Evolutionary conservation across 257 asterid genomes (phyloP), one percentile per base, ranked within the genome.

Genomic region (Misopates orontium): DNA sequence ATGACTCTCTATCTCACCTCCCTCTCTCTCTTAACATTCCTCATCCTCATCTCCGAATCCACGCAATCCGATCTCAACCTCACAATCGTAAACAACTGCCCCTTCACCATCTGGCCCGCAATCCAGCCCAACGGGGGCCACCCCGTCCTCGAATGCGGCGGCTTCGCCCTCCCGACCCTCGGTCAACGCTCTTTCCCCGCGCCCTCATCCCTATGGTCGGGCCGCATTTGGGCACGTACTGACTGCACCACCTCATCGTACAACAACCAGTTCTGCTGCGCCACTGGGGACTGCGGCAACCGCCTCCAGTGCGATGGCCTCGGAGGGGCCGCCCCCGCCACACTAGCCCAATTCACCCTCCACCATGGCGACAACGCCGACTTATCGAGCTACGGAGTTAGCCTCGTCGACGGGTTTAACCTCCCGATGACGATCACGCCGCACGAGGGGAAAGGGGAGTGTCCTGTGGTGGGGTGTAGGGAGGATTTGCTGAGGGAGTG

Each of bases 101-200:
- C 95, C 52, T 93, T 54, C 95, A 79, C 98, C 40, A 73, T 93
- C 32, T 93, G 98, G 98, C 95, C 96, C 0, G 99, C 97, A 52
- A 83, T 90, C 41, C 96, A 82, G 72, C 87, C 95, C 49, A 90
- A 88, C 85, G 80, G 83, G 67, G 97, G 97, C 61, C 86, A 73
- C 62, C 85, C 86, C 0, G 74, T 72, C 36, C 97, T 92, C 41
- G 87, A 87, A 79, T 71, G 78, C 75, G 92, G 97, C 62, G 99
- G 99, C 55, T 86, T 87, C 64, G 42, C 79, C 2, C 95, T 93
- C 68, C 15, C 45, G 59, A 65, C 80, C 42, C 61, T 76, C 28
- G 63, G 77, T 53, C 87, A 86, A 82, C 94, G 82, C 70, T 86
- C 95, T 71, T 87, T 93, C 77, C 52, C 84, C 0, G 94, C 87